These are phyloP conservation scores for Globisporangium apiculatum DNA, from an alignment of 352 stramenopile species.

Conservation along the genomic window DNA sequence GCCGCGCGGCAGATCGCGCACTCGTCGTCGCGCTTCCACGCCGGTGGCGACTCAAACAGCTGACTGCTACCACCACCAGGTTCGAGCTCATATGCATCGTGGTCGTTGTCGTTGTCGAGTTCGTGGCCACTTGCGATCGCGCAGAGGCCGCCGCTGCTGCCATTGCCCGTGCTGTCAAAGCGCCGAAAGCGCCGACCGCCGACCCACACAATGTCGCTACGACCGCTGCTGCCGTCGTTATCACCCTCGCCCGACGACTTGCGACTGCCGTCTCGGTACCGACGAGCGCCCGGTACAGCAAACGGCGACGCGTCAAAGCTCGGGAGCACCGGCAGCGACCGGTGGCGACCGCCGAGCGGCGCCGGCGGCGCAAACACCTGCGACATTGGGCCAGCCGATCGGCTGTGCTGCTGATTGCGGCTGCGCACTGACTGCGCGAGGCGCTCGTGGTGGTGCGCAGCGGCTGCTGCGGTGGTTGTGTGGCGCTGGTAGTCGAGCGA, in stretches of 20 bases:
- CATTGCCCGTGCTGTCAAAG: no score
- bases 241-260: constrained; percentile 15
- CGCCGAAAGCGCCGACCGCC: no score
- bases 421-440: constrained; percentile 3
- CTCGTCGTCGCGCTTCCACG: constrained; percentile 72
- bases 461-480: constrained; percentile 10
- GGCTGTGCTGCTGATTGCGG: constrained; percentile 8
- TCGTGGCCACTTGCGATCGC: not conserved
- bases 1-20: constrained; percentile 69
- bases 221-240: constrained; percentile 4
- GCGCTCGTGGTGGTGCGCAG: constrained; percentile 19
- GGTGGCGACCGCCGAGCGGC: constrained; percentile 22
- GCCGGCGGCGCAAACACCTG: not conserved
- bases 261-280: constrained; percentile 11
- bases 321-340: constrained; percentile 50
- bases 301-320: constrained; percentile 25
- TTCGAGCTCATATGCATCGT: not conserved
- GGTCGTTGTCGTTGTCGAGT: constrained; percentile 7
- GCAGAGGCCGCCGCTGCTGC: no score
- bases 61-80: no score
- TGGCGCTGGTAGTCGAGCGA: constrained; percentile 26
- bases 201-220: not conserved
- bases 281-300: constrained; percentile 4
- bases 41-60: constrained; percentile 43
- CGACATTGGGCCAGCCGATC: not conserved